Evolutionary conservation across 208 protist genomes (phyloP).

Genomic region (Naegleria fowleri): DNA sequence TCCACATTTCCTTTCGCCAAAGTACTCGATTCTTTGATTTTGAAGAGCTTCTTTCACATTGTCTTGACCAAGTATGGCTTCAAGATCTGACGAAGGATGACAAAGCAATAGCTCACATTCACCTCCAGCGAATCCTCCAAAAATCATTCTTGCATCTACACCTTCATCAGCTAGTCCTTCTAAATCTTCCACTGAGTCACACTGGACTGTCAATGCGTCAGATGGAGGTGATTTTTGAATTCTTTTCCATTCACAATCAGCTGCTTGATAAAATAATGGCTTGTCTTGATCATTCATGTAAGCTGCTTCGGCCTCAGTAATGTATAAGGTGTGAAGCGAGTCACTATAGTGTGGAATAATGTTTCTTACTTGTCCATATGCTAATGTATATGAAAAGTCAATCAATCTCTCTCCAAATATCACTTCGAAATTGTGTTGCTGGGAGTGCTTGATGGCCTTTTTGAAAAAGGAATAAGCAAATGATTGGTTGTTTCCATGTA

Average conservation of each 20-base stretch:
- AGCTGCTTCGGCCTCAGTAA: not conserved
- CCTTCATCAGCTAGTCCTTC: not conserved
- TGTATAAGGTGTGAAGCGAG: not conserved
- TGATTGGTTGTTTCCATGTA: too few relatives aligned
- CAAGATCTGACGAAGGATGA: not conserved
- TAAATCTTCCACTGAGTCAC: not conserved
- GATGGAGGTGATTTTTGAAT: not conserved
- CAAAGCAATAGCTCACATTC: not conserved
- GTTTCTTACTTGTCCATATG: not conserved
- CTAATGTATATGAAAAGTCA: not conserved
- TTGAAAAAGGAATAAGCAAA: too few relatives aligned
- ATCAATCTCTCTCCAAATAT: not conserved
- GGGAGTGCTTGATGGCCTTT: too few relatives aligned
- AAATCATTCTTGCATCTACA: not conserved
- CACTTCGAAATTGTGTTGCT: not conserved
- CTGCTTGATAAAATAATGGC: not conserved
- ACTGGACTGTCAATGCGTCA: not conserved
- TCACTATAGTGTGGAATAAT: not conserved
- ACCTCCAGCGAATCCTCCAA: not conserved
- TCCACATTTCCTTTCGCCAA: not conserved
- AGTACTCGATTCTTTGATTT: not conserved
- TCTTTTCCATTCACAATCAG: not conserved
- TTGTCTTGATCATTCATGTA: not conserved
- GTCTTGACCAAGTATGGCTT: not conserved
- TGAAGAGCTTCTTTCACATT: not conserved